These are phyloP conservation scores for Elongisporangium prolatum DNA, from an alignment of 352 stramenopile genomes.

Conservation along the genomic window DNA sequence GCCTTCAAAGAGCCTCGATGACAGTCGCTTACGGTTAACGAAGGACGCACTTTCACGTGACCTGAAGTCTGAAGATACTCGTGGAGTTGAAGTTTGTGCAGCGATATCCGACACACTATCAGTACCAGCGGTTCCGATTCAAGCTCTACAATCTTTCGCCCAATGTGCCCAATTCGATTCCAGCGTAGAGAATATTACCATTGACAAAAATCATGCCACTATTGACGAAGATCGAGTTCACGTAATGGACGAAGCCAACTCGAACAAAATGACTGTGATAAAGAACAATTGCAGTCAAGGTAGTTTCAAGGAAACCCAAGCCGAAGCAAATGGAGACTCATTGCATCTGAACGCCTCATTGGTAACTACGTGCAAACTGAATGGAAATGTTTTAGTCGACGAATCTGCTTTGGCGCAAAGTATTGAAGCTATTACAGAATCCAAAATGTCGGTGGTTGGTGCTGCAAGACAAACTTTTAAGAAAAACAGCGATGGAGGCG, in stretches of 20 bases:
- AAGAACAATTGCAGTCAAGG: too few relatives aligned
- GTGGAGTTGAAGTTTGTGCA: not conserved
- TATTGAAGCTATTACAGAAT: not conserved
- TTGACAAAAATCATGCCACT: not conserved
- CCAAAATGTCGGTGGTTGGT: not conserved
- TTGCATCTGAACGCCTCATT: not conserved
- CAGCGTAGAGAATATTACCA: not conserved
- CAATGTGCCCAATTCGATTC: not conserved
- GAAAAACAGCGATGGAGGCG: not conserved
- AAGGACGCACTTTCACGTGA: not conserved
- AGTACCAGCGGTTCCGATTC: not conserved
- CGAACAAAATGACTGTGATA: not conserved
- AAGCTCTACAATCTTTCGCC: not conserved
- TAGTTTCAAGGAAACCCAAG: not conserved
- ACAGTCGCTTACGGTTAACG: not conserved
- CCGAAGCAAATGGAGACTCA: not conserved
- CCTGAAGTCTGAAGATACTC: not conserved
- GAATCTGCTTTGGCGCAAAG: not conserved
- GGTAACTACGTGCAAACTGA: not conserved
- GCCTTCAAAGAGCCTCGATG: not conserved
- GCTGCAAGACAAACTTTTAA: not conserved
- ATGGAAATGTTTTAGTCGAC: not conserved
- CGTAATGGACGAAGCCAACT: not conserved
- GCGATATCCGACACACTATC: not conserved
- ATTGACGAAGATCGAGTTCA: not conserved